Conservation (phyloP, 2,329 filamentous ascomycete species). For the Ustulina deusta region DNA sequence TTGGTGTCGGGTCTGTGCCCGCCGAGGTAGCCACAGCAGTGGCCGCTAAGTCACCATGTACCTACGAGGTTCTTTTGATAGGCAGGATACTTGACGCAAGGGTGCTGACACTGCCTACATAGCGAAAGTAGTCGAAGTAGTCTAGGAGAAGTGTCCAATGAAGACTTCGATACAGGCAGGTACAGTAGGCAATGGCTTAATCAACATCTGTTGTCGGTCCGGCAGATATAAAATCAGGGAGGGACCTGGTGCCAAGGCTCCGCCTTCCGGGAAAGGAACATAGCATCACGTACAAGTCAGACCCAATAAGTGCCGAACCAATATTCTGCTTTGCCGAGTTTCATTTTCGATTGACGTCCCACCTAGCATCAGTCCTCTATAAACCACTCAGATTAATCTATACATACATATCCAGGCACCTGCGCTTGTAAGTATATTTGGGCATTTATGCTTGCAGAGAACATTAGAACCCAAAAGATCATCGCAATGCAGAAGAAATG, state of each 20-base stretch:
- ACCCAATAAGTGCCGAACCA: background rate
- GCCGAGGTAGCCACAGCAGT: background rate
- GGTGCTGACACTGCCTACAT: background rate
- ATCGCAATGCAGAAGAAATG: background rate
- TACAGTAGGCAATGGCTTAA: background rate
- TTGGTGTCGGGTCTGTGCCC: background rate
- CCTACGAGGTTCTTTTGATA: background rate
- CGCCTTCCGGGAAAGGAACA: slow-evolving; percentile 26
- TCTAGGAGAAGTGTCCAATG: background rate
- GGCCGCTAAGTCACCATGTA: background rate
- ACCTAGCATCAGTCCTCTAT: background rate
- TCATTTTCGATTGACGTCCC: too few relatives aligned
- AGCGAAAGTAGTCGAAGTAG: background rate
- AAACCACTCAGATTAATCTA: background rate
- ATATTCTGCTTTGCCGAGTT: background rate
- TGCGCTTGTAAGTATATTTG: too few relatives aligned
- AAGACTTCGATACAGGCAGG: background rate
- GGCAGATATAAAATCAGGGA: background rate
- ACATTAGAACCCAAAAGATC: too few relatives aligned
- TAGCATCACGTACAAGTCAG: background rate
- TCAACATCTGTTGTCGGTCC: slow-evolving; percentile 10
- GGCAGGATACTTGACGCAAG: background rate
- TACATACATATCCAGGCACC: background rate
- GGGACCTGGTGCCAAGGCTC: background rate
- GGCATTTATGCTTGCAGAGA: too few relatives aligned